Conservation (phyloP, 352 stramenopile species). For the Elongisporangium undulatum region DNA sequence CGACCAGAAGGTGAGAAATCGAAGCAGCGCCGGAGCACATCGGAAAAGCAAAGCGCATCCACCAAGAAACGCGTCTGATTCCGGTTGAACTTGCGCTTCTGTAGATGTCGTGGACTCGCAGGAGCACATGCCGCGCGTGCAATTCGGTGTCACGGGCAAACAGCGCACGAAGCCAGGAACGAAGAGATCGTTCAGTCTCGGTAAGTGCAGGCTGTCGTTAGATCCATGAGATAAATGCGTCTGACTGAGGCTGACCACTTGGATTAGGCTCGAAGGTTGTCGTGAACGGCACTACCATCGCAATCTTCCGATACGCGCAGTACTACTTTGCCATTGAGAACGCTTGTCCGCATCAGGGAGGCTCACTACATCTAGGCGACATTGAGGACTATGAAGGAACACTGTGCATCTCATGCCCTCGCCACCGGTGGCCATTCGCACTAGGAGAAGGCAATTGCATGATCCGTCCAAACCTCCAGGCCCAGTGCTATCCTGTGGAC, state of each 20-base stretch:
- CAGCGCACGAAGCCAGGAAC: constrained; percentile 64
- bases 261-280: constrained; percentile 42
- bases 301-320: constrained; percentile 77
- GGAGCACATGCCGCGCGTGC: constrained; percentile 60
- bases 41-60: no score
- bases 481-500: constrained; percentile 60
- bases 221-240: background rate
- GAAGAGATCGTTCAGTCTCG: background rate
- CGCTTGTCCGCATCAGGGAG: constrained; percentile 72
- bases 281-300: constrained; percentile 66
- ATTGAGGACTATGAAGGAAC: constrained; percentile 81
- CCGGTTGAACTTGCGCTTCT: background rate
- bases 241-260: background rate
- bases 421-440: constrained; percentile 81
- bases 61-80: background rate
- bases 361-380: constrained; percentile 77
- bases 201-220: background rate
- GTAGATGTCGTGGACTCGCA: constrained; percentile 76
- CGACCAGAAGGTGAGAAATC: constrained; percentile 39
- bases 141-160: constrained; percentile 68
- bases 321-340: constrained; percentile 77
- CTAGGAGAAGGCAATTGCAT: constrained; percentile 71
- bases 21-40: background rate
- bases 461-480: constrained; percentile 37
- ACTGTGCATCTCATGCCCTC: constrained; percentile 69